Base-by-base conservation (phyloP, 2,329 filamentous ascomycete species). In the Penicillium brevicompactum region DNA sequence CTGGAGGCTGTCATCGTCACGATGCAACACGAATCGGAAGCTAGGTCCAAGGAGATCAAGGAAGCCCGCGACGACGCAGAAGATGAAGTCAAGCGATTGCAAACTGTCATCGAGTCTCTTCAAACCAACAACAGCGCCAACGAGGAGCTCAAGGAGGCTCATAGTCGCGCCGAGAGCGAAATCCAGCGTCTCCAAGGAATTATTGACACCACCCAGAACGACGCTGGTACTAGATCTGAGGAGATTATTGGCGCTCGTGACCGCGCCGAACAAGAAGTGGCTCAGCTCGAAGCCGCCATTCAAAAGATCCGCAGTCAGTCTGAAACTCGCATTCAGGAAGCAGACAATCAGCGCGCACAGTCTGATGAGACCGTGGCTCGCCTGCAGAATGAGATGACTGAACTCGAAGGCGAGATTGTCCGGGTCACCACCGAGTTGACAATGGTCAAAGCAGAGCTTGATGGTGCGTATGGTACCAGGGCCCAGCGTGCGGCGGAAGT, bases 381-480 rank as follows among this genome's bases (percentile, higher is more conserved):
- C 32, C 70, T 80, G 49, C 79, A 81, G 53, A 69, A 72, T n/a
- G 81, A 84, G 61, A 72, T 82, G 65, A 72, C 77, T 6, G 73
- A 76, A 6, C 75, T 88, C 37, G 86, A 88, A 67, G 78, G 82
- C 52, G 84, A 89, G 65, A 79, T 89, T 48, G 85, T 88, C 3
- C 80, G 84, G 49, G 77, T 88, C 5, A 86, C 86, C 34, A 90
- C 87, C 2, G 87, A 97, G 77, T 83, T 97, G 41, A 95, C 93
- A n/a, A 88, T 97, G 63, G 91, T 90, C 24, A 85, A 87, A 68
- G 91, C 92, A 50, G 93, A 97, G 73, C 89, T 97, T 24, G 94
- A 96, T 66, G 91, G 91, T 59, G 95, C 96, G 69, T 97, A 97
- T 70, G 94, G 94, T 40, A 84, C 82, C n/a, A 80, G 87, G 49